phyloP scores from a whole-genome alignment of 345 rosid species.

The Euclidium syriacum region DNA sequence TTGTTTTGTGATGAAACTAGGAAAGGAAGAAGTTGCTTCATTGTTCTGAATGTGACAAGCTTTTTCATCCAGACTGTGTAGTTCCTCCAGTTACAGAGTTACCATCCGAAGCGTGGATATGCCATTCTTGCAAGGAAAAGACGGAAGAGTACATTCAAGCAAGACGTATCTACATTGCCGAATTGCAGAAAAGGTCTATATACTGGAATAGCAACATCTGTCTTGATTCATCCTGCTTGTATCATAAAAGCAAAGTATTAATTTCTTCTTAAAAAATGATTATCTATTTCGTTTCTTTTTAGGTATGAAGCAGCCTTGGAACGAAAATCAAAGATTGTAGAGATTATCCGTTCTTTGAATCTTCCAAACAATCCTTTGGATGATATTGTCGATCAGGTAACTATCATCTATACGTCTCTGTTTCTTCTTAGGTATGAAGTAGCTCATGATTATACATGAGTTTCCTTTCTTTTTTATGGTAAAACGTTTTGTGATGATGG shows the following conservation, averaged over 20 bases:
- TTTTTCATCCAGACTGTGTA: conserved; percentile 79
- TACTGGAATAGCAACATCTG: conserved; percentile 2
- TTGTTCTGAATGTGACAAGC: conserved; percentile 91
- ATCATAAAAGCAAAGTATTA: conserved; percentile 1
- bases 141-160: conserved; percentile 89
- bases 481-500: neutral
- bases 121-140: conserved; percentile 93
- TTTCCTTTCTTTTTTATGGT: conserved; percentile 15
- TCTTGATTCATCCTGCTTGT: conserved; percentile 11
- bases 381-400: conserved; percentile 94
- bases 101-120: conserved; percentile 76
- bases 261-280: neutral
- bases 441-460: conserved; percentile 1
- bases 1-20: conserved; percentile 37
- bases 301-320: conserved; percentile 88
- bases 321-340: conserved; percentile 83
- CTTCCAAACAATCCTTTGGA: conserved; percentile 98
- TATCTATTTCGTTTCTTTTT: conserved; percentile 14
- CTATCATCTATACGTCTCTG: neutral
- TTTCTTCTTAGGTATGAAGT: neutral
- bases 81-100: conserved; percentile 74
- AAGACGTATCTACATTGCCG: conserved; percentile 56
- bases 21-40: conserved; percentile 90
- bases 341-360: conserved; percentile 77
- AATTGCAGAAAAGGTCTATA: conserved; percentile 66